Percentiles rank a stretch among this genome's conserved stretches.
Conservation (phyloP, 208 protist species). For the Crithidia acanthocephali region DNA sequence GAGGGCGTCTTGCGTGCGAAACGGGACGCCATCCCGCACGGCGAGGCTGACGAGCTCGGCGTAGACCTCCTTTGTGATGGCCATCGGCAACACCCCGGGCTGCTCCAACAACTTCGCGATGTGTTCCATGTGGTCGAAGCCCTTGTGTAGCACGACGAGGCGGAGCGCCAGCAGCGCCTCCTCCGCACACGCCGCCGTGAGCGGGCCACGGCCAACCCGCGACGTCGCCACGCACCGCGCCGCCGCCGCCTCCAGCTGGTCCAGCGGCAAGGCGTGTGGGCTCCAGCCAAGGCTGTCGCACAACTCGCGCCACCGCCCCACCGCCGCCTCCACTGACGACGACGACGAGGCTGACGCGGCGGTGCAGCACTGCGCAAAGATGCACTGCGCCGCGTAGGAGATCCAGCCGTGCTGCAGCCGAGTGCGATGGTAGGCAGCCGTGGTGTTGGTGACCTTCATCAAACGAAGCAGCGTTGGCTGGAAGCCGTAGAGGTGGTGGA, state of each 20-base stretch:
- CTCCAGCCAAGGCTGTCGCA: conserved; percentile 75
- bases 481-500: conserved; percentile 53
- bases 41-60: conserved; percentile 70
- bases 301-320: conserved; percentile 40
- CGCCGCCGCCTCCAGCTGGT: conserved; percentile 29
- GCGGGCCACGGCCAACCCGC: conserved; percentile 18
- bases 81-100: conserved; percentile 31
- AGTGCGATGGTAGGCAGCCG: conserved; percentile 23
- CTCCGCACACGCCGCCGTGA: conserved; percentile 25
- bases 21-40: conserved; percentile 63
- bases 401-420: conserved; percentile 37
- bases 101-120: conserved; percentile 43
- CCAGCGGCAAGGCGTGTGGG: conserved; percentile 44
- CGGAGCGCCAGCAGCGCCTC: conserved; percentile 67
- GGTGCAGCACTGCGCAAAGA: conserved; percentile 52
- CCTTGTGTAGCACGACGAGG: conserved; percentile 57
- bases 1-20: conserved; percentile 24
- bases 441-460: conserved; percentile 30
- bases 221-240: conserved; percentile 39
- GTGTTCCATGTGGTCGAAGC: conserved; percentile 59
- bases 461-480: conserved; percentile 28
- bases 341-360: background rate
- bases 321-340: conserved; percentile 19
- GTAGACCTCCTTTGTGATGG: conserved; percentile 54
- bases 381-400: conserved; percentile 47